A percentile compares a stretch with the other conserved stretches of the same genome.
Conservation (phyloP, 1,284 basidiomycete species). For the Trichosporon ovoides region DNA sequence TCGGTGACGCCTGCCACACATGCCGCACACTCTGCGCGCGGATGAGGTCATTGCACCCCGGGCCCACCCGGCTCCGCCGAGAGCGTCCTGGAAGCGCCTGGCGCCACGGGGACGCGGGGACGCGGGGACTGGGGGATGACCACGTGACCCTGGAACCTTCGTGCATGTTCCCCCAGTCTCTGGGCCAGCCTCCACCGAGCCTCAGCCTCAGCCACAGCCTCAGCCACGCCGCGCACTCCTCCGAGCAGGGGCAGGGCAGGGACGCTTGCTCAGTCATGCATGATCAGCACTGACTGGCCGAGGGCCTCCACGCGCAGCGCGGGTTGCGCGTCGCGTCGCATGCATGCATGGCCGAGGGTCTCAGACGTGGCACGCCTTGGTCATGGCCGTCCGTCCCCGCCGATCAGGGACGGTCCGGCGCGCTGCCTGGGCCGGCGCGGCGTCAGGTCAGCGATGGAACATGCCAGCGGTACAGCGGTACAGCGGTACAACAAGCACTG, state of each 20-base stretch:
- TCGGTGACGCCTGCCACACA: not conserved
- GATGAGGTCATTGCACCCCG: not conserved
- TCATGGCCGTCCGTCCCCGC: not conserved
- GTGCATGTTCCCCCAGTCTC: not conserved
- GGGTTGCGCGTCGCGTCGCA: not conserved
- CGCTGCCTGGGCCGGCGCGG: no score
- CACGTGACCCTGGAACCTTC: slow-evolving; percentile 7
- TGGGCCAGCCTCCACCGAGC: not conserved
- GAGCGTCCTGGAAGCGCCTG: not conserved
- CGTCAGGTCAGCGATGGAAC: no score
- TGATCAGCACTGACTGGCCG: not conserved
- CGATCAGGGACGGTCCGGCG: not conserved
- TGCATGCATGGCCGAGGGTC: not conserved
- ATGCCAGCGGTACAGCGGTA: no score
- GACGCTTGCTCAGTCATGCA: not conserved
- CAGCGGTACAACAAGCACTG: not conserved
- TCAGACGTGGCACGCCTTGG: not conserved
- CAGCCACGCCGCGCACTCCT: not conserved
- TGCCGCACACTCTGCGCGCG: not conserved
- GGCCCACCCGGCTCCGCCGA: not conserved
- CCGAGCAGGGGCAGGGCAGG: no score
- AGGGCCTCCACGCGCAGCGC: not conserved
- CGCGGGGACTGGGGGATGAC: slow-evolving; percentile 1
- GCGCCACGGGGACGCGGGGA: not conserved
- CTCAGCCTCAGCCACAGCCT: not conserved